Evolutionary conservation across 352 stramenopile genomes (phyloP).

Genomic region (Phytophthora ohioensis): DNA sequence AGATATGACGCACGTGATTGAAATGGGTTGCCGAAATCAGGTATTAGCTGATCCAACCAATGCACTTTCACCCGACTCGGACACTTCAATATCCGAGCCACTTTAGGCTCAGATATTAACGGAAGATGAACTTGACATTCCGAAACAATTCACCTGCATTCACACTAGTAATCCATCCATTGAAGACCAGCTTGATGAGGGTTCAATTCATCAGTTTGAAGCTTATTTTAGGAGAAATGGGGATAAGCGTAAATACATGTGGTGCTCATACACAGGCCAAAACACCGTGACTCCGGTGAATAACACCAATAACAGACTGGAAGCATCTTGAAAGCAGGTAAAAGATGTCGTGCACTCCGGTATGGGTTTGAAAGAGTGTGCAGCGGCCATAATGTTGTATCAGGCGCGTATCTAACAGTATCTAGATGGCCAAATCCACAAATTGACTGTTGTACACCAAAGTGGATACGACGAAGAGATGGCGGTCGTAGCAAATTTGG

Average conservation of each 20-base stretch:
- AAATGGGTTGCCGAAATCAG: not conserved
- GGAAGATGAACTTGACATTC: too few species aligned
- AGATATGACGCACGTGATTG: not conserved
- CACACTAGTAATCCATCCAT: too few species aligned
- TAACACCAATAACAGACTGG: constrained; percentile 12
- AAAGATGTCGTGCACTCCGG: constrained; percentile 10
- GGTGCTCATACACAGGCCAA: constrained; percentile 19
- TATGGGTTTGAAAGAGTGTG: constrained; percentile 2
- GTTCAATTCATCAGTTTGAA: not conserved
- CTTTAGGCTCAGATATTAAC: too few species aligned
- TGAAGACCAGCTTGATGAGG: not conserved
- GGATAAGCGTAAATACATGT: constrained; percentile 15
- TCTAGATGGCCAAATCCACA: not conserved
- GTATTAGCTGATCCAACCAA: not conserved
- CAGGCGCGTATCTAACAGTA: not conserved
- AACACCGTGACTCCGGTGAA: not conserved
- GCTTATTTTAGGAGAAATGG: constrained; percentile 15
- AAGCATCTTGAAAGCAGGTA: constrained; percentile 31
- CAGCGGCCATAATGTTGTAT: not conserved
- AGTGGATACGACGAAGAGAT: not conserved
- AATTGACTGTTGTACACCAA: not conserved
- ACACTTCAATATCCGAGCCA: not conserved
- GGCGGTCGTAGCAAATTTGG: not conserved
- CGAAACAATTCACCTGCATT: too few species aligned
- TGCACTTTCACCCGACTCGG: too few species aligned